Evolutionary conservation across 2,329 filamentous ascomycete species (phyloP).

Genomic region (Trichoderma simmonsii): DNA sequence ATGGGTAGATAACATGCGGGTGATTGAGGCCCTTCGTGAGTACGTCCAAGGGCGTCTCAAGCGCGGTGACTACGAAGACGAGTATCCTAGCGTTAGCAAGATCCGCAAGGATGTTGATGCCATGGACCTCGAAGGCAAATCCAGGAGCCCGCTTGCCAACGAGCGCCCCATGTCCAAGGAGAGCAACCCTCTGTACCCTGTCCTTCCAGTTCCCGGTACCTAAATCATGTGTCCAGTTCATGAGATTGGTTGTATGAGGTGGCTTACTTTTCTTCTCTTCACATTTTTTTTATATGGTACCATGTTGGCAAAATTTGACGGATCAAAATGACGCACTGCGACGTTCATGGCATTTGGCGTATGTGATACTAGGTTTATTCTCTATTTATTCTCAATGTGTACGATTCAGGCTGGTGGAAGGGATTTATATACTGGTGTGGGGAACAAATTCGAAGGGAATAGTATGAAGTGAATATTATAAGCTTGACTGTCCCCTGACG

Average conservation of each 20-base stretch:
- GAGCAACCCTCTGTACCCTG: constrained; percentile 38
- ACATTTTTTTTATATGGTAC: background rate
- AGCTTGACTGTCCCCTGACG: background rate
- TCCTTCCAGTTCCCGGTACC: constrained; percentile 39
- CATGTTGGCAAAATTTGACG: background rate
- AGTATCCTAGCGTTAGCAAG: constrained; percentile 21
- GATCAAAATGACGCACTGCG: background rate
- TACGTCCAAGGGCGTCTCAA: constrained; percentile 57
- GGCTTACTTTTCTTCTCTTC: background rate
- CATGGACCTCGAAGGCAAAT: constrained; percentile 40
- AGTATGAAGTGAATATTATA: background rate
- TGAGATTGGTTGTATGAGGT: background rate
- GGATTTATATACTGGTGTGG: background rate
- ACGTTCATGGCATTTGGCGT: constrained; percentile 9
- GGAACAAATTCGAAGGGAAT: background rate
- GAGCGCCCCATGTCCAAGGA: constrained; percentile 28
- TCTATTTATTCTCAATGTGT: background rate
- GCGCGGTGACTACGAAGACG: constrained; percentile 50
- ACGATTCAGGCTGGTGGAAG: background rate
- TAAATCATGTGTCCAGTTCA: constrained; percentile 19
- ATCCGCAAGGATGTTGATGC: constrained; percentile 28
- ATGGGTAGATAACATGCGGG: constrained; percentile 64
- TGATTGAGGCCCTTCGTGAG: constrained; percentile 59
- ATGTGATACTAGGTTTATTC: background rate
- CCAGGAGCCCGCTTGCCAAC: constrained; percentile 27